Evolutionary conservation across 2,329 filamentous ascomycete species (phyloP), one percentile per base, ranked within the genome.

Genomic region (Penicillium sp.): DNA sequence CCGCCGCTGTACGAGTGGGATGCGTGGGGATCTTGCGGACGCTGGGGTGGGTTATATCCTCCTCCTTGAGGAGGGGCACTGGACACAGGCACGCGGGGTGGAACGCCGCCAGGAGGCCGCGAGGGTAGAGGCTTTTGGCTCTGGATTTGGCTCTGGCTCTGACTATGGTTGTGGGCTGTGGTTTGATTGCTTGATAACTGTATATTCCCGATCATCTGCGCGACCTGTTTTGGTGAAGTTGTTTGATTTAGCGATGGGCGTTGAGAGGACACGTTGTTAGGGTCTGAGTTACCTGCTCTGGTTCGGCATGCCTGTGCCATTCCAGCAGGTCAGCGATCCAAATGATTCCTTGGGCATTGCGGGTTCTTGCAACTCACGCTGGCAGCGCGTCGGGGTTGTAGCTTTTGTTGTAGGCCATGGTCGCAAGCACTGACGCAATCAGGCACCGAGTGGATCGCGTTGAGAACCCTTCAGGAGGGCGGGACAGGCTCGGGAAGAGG

Each of bases 321-420:
- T 45, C 18, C 36, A 54, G 28, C 23, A 21, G 50, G 57, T 62
- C 50, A 65, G 59, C 55, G 45, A 59, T 50, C 48, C 43, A n/a
- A 36, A 52, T 29, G 21, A 13, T 33, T 33, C 31, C 13, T 5
- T 46, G 13, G 6, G 33, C 14, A 10, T 21, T 52, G 42, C 34
- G 11, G 51, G 26, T 21, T 2, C 28, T 16, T 5, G 11, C 7
- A 23, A 77, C 88, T 78, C 82, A 94, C 89, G 91, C 91, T 71
- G 93, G 93, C 61, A 99, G 86, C 71, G 92, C 90, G 80, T 99
- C 93, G 29, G 92, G 92, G 75, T 99, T 96, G 79, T 92, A 94
- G 52, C 88, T 85, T 74, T 87, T 87, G 77, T 96, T 96, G 82
- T 97, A 97, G 52, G 93, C 93, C 93, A 97, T 97, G 57, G 71